phyloP scores from a whole-genome alignment of 495 filamentous ascomycete species.

The Hypoxylon intermedium region DNA sequence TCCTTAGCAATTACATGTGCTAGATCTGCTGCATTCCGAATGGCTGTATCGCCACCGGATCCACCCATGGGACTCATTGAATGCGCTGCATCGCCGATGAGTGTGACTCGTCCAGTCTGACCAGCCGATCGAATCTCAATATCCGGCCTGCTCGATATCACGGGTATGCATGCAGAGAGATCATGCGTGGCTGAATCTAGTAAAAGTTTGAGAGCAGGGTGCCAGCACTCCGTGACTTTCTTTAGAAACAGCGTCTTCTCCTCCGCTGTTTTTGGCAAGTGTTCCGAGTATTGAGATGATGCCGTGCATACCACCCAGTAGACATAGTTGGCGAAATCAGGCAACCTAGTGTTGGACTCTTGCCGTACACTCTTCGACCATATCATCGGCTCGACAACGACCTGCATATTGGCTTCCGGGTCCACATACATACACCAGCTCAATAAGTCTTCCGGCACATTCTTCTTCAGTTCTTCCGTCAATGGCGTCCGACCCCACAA shows the following conservation, averaged over 20 bases:
- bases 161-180: constrained; percentile 43
- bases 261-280: constrained; percentile 35
- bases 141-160: constrained; percentile 51
- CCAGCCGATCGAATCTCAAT: constrained; percentile 34
- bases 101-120: constrained; percentile 29
- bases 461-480: constrained; percentile 40
- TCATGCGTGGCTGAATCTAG: constrained; percentile 46
- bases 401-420: constrained; percentile 41
- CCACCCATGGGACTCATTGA: constrained; percentile 42
- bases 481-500: constrained; percentile 53
- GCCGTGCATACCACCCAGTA: constrained; percentile 34
- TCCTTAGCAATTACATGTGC: constrained; percentile 32
- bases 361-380: constrained; percentile 47
- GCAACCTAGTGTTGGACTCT: constrained; percentile 27
- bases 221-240: constrained; percentile 34
- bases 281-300: constrained; percentile 19
- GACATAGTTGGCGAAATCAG: constrained; percentile 33
- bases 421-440: constrained; percentile 44
- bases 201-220: constrained; percentile 45
- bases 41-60: constrained; percentile 39
- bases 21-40: constrained; percentile 41
- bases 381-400: constrained; percentile 45
- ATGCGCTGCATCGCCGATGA: constrained; percentile 42
- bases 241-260: constrained; percentile 31
- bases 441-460: constrained; percentile 32